These are phyloP conservation scores for Xylaria grammica DNA, from an alignment of 495 filamentous ascomycete genomes.

Conservation along the genomic window DNA sequence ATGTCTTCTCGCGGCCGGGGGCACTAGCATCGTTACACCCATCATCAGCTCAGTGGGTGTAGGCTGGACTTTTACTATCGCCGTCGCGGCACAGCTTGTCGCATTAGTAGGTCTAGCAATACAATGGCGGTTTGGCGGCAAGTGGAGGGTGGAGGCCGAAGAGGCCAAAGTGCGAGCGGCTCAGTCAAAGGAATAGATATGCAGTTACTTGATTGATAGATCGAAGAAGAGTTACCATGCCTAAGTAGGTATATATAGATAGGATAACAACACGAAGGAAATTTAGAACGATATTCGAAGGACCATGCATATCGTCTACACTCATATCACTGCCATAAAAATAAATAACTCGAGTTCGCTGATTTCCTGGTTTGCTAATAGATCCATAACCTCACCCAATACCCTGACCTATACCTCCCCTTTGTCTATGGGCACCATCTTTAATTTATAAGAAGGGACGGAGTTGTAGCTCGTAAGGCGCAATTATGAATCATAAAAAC, in stretches of 20 bases:
- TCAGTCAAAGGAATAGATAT: neutral
- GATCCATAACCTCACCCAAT: too few relatives aligned
- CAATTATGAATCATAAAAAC: neutral
- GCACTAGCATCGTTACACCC: slow-evolving; percentile 43
- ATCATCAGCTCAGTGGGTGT: slow-evolving; percentile 43
- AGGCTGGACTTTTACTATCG: slow-evolving; percentile 48
- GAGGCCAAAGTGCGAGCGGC: neutral
- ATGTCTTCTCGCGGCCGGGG: slow-evolving; percentile 47
- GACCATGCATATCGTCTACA: too few relatives aligned
- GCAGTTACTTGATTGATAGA: neutral
- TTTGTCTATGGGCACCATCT: too few relatives aligned
- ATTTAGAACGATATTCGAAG: neutral
- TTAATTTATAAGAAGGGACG: neutral
- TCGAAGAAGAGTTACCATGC: neutral
- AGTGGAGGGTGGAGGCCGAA: slow-evolving; percentile 43
- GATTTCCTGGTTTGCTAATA: too few relatives aligned
- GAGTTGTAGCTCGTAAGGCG: neutral
- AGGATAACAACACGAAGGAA: neutral
- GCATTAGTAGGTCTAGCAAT: slow-evolving; percentile 44
- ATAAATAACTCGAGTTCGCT: too few relatives aligned
- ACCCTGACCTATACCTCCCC: too few relatives aligned
- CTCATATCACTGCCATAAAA: too few relatives aligned
- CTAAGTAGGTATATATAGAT: neutral
- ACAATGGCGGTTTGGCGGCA: slow-evolving; percentile 47
- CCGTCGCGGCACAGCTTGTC: slow-evolving; percentile 43